Evolutionary conservation across 805 yeast genomes (phyloP).

Genomic region (Lipomyces kockii): DNA sequence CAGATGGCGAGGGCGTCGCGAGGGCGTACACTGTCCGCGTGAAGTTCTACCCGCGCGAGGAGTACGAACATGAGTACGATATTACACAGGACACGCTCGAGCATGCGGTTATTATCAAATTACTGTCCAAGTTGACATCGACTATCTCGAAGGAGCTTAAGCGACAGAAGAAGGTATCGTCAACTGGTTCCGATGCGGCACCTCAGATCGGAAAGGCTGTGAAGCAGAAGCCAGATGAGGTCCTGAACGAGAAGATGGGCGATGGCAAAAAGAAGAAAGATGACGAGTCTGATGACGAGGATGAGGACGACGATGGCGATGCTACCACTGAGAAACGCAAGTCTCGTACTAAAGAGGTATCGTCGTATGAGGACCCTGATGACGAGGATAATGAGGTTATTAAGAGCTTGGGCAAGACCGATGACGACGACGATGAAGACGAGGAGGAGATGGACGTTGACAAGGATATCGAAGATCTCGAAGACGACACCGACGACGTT

Average conservation of each 20-base stretch:
- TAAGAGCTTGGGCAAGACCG: slow-evolving; percentile 80
- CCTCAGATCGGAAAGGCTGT: slow-evolving; percentile 50
- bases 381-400: slow-evolving; percentile 91
- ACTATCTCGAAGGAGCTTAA: slow-evolving; percentile 79
- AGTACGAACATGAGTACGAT: slow-evolving; percentile 88
- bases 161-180: slow-evolving; percentile 65
- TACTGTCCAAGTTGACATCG: slow-evolving; percentile 67
- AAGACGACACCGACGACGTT: slow-evolving; percentile 51
- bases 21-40: slow-evolving; percentile 78
- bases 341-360: slow-evolving; percentile 77
- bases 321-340: slow-evolving; percentile 64
- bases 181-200: slow-evolving; percentile 41
- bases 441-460: slow-evolving; percentile 43
- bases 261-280: slow-evolving; percentile 40
- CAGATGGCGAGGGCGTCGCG: slow-evolving; percentile 51
- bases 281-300: slow-evolving; percentile 43
- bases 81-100: slow-evolving; percentile 80
- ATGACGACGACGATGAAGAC: slow-evolving; percentile 49
- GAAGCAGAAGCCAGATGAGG: slow-evolving; percentile 56
- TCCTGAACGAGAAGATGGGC: slow-evolving; percentile 56
- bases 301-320: slow-evolving; percentile 64
- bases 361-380: slow-evolving; percentile 92
- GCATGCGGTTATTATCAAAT: slow-evolving; percentile 62
- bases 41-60: slow-evolving; percentile 72
- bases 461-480: slow-evolving; percentile 50